Percentiles rank a stretch among this genome's conserved stretches.
These are phyloP conservation scores for Podospora fimiseda DNA, from an alignment of 495 filamentous ascomycete genomes.

Conservation along the genomic window DNA sequence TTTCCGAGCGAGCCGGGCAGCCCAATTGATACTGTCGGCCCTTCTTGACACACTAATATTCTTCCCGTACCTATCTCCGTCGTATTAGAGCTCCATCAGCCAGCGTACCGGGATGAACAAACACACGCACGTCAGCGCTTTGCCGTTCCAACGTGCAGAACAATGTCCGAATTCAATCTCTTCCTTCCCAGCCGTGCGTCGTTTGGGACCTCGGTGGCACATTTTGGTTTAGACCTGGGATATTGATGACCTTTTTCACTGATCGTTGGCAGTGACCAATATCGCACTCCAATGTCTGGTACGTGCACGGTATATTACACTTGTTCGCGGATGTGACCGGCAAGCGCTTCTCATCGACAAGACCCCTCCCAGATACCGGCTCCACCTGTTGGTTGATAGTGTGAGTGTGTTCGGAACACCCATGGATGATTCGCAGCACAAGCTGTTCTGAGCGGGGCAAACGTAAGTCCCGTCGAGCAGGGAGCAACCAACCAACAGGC, in stretches of 20 bases:
- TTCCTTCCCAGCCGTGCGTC: background rate
- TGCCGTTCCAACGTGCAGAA: background rate
- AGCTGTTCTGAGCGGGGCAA: background rate
- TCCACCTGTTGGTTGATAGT: too few species aligned
- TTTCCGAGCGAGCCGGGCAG: constrained; percentile 5
- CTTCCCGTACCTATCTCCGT: background rate
- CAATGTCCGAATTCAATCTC: background rate
- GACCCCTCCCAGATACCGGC: too few species aligned
- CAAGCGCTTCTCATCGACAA: too few species aligned
- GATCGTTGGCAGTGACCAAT: too few species aligned
- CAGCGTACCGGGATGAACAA: background rate
- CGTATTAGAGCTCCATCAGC: background rate
- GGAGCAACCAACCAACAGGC: background rate
- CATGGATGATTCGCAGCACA: background rate
- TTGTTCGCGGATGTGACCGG: too few species aligned
- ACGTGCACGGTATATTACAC: too few species aligned
- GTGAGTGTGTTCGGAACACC: too few species aligned
- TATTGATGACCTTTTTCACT: background rate
- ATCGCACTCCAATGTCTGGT: too few species aligned
- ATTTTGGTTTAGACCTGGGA: background rate
- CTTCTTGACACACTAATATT: background rate
- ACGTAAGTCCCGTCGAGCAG: background rate
- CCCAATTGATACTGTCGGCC: background rate
- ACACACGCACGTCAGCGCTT: background rate
- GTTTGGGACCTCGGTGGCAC: background rate